These are phyloP conservation scores for Microbotryomycetes sp. DNA, from an alignment of 1,284 basidiomycete species.

Conservation along the genomic window DNA sequence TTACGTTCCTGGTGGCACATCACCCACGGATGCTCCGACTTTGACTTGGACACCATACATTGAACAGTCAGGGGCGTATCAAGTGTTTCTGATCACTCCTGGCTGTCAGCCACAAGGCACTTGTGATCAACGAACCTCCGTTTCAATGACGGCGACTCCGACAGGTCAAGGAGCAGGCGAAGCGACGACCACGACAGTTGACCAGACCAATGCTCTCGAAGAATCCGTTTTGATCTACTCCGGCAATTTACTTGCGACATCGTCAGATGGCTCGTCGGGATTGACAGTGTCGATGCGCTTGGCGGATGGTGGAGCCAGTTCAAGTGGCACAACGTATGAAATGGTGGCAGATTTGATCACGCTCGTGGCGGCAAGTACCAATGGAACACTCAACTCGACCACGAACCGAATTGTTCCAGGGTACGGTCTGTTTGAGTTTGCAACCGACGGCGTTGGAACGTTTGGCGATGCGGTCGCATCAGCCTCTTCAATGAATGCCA, in stretches of 20 bases:
- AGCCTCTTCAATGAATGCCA: constrained; percentile 11
- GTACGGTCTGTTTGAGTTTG: constrained; percentile 28
- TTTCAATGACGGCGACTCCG: constrained; percentile 76
- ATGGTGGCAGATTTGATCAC: constrained; percentile 73
- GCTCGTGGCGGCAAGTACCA: constrained; percentile 45
- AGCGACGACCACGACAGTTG: constrained; percentile 54
- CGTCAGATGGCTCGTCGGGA: not conserved
- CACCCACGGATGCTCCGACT: constrained; percentile 55
- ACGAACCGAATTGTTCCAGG: constrained; percentile 6
- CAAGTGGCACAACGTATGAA: constrained; percentile 58
- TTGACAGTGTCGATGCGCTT: constrained; percentile 32
- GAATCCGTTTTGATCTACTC: constrained; percentile 61
- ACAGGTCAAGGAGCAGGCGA: constrained; percentile 47
- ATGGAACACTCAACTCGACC: constrained; percentile 6
- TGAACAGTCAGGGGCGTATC: constrained; percentile 76
- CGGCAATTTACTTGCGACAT: constrained; percentile 42
- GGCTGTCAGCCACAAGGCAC: constrained; percentile 76
- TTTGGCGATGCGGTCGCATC: constrained; percentile 24
- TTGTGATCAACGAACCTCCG: constrained; percentile 71
- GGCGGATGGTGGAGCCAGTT: constrained; percentile 59
- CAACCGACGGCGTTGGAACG: constrained; percentile 16
- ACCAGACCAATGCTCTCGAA: constrained; percentile 67
- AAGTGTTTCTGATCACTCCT: constrained; percentile 75
- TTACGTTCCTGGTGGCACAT: constrained; percentile 58
- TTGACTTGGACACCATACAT: constrained; percentile 89